These are phyloP conservation scores for Prunus yedoensis DNA, from an alignment of 331 rosid genomes.

Conservation along the genomic window DNA sequence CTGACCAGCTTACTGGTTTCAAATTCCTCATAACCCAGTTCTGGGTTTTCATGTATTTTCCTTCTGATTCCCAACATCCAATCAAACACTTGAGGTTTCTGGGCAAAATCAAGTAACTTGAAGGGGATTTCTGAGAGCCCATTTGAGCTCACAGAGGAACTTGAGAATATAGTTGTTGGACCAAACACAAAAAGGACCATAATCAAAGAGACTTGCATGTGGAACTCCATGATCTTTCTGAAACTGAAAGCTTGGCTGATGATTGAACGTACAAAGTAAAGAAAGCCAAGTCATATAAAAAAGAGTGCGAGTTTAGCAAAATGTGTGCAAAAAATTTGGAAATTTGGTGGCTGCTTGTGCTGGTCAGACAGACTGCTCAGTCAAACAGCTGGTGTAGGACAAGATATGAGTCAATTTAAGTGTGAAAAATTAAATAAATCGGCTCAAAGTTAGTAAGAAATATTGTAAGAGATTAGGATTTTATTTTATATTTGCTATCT, in stretches of 20 bases:
- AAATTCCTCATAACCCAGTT: slow-evolving; percentile 66
- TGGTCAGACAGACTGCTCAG: no score
- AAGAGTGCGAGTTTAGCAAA: no score
- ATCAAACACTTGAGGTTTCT: slow-evolving; percentile 48
- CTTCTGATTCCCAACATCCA: slow-evolving; percentile 82
- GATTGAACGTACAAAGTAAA: neutral
- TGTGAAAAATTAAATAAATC: no score
- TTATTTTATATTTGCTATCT: no score
- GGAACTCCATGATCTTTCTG: slow-evolving; percentile 38
- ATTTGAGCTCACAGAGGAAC: slow-evolving; percentile 33
- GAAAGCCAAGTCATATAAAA: neutral
- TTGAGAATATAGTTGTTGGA: slow-evolving; percentile 27
- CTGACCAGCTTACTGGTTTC: slow-evolving; percentile 72
- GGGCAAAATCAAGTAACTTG: slow-evolving; percentile 47
- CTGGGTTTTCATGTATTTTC: slow-evolving; percentile 74
- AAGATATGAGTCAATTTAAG: no score
- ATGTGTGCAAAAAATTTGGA: neutral
- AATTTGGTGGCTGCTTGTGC: neutral
- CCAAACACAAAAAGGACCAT: slow-evolving; percentile 29
- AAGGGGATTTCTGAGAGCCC: slow-evolving; percentile 31
- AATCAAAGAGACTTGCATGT: slow-evolving; percentile 26
- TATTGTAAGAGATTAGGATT: no score
- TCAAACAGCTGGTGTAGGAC: no score
- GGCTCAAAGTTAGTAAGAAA: no score
- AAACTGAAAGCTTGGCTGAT: neutral